Evolutionary conservation across 257 asterid genomes (phyloP), one percentile per base, ranked within the genome.

Genomic region (Penstemon newberryi): DNA sequence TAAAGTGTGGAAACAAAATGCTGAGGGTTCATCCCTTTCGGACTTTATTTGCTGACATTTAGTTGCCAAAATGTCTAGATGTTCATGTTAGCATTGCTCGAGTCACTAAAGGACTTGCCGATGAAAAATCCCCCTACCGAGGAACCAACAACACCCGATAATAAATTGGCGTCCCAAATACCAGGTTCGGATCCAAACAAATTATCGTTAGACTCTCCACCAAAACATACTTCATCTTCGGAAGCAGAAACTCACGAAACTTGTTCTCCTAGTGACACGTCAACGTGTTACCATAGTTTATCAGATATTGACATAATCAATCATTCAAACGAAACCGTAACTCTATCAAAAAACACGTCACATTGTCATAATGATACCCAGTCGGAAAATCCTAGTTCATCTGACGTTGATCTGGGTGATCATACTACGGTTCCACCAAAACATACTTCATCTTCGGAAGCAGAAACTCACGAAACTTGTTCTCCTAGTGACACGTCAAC

Each of bases 31-130:
- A 25, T 1, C 33, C 33, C 33, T 25, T 25, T 25, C 3, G 33
- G 33, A 25, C 33, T 47, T 46, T 50, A 45, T 36, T 39, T 19
- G 41, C 63, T 72, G 51, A 43, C 66, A 58, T 40, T 43, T 19
- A 6, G 38, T 61, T 63, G 53, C 68, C 52, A 40, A 65, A 73
- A 52, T 52, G 75, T 44, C 69, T 82, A 92, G 98, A 92, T 92
- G 98, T 41, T 89, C 56, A 86, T 83, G 91, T 82, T 79, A 75
- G 98, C 98, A 1, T 77, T 92, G 66, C 78, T 85, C 3, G 86
- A 84, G 85, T 92, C 98, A 9, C 82, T 92, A 57, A 89, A 91
- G 81, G 91, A 78, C 75, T 42, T 78, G 66, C 84, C 79, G 45
- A 77, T 58, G 73, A 73, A 39, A 60, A 58, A 52, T 12, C 70